phyloP scores from a whole-genome alignment of 2,329 filamentous ascomycete genomes.

The Aspergillus calidoustus region DNA sequence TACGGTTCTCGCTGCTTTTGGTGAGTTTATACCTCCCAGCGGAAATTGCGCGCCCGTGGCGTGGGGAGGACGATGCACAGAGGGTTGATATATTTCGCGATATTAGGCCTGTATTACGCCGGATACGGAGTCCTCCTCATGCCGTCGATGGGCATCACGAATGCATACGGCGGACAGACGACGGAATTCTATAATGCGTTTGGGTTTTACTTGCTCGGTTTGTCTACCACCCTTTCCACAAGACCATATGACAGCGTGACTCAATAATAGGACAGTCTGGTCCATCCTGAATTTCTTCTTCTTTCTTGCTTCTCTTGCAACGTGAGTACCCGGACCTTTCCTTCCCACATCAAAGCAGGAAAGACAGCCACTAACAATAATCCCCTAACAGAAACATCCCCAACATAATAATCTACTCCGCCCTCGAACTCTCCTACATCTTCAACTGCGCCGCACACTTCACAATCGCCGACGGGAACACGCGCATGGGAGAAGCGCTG shows the following conservation, averaged over 20 bases:
- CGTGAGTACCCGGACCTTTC: background rate
- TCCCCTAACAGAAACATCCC: conserved; percentile 4
- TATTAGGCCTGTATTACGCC: conserved; percentile 53
- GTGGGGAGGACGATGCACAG: background rate
- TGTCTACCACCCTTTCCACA: background rate
- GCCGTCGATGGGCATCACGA: conserved; percentile 51
- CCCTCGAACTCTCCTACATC: conserved; percentile 14
- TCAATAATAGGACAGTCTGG: background rate
- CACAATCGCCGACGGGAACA: conserved; percentile 11
- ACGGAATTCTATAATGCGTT: conserved; percentile 55
- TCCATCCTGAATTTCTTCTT: conserved; percentile 14
- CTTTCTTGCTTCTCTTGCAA: conserved; percentile 8
- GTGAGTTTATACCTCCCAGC: conserved; percentile 31
- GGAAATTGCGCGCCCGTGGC: too few relatives aligned
- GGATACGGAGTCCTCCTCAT: conserved; percentile 56
- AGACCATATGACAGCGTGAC: background rate
- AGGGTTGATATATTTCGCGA: background rate
- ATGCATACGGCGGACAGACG: conserved; percentile 50
- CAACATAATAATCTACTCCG: conserved; percentile 11
- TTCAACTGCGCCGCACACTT: conserved; percentile 13
- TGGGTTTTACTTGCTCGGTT: conserved; percentile 44
- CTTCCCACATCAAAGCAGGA: background rate
- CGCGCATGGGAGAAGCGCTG: background rate
- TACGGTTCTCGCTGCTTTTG: conserved; percentile 60
- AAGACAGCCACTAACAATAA: background rate